These are phyloP conservation scores for Umbelopsis isabellina DNA, from an alignment of 192 early-diverging fungal genomes.

Conservation along the genomic window DNA sequence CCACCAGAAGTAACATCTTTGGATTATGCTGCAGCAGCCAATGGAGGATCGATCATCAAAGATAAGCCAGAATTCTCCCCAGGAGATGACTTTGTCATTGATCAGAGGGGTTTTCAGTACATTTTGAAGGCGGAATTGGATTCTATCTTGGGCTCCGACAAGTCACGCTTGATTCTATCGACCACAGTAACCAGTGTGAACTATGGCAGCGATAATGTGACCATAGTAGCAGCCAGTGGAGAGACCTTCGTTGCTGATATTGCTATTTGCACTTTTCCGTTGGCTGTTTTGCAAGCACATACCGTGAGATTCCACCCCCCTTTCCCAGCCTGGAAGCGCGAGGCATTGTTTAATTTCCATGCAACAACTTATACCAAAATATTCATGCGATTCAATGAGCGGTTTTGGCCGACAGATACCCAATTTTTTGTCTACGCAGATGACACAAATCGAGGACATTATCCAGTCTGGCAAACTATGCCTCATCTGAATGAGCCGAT, in stretches of 20 bases:
- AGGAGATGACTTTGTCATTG: slow-evolving; percentile 44
- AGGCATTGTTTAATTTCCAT: slow-evolving; percentile 43
- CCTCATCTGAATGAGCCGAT: slow-evolving; percentile 14
- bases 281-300: slow-evolving; percentile 43
- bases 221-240: slow-evolving; percentile 28
- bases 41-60: slow-evolving; percentile 3
- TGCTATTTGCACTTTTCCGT: slow-evolving; percentile 45
- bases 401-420: slow-evolving; percentile 36
- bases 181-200: slow-evolving; percentile 34
- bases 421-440: slow-evolving; percentile 31
- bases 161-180: slow-evolving; percentile 32
- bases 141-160: slow-evolving; percentile 22
- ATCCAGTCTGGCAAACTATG: slow-evolving; percentile 24
- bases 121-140: slow-evolving; percentile 34
- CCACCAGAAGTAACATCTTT: slow-evolving; percentile 38
- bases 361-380: slow-evolving; percentile 47
- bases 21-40: slow-evolving; percentile 36
- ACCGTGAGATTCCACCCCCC: slow-evolving; percentile 35
- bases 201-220: slow-evolving; percentile 33
- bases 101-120: slow-evolving; percentile 38
- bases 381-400: slow-evolving; percentile 38
- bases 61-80: slow-evolving; percentile 16
- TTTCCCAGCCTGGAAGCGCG: slow-evolving; percentile 46
- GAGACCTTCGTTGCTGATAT: slow-evolving; percentile 35
- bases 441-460: slow-evolving; percentile 5